phyloP scores from a whole-genome alignment of 768 basidiomycete species.

The Boletus rubropictus region DNA sequence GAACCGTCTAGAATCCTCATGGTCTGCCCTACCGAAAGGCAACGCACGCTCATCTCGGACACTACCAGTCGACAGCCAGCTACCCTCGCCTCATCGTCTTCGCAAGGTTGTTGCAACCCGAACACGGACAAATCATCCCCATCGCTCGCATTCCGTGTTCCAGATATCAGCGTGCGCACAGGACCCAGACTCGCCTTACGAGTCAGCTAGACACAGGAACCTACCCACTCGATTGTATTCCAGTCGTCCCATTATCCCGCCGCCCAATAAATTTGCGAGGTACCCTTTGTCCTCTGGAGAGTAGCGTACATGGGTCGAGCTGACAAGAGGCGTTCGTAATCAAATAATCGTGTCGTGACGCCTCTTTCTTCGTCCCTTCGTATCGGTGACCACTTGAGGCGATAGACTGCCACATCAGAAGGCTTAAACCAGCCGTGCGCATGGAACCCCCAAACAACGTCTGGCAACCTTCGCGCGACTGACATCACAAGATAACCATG shows the following conservation, averaged over 20 bases:
- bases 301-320: neutral
- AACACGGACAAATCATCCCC: neutral
- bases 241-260: neutral
- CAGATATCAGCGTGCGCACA: neutral
- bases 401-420: too few relatives aligned
- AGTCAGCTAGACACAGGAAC: neutral
- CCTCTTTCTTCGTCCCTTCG: neutral
- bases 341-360: neutral
- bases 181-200: neutral
- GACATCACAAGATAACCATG: too few relatives aligned
- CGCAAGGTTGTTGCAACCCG: neutral
- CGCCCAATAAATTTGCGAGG: neutral
- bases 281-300: too few relatives aligned
- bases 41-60: neutral
- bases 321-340: neutral
- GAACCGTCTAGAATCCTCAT: conserved; percentile 8
- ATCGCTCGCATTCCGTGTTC: neutral
- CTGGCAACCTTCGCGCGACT: neutral
- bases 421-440: neutral
- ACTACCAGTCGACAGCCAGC: neutral
- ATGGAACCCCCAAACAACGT: neutral
- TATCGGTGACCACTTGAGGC: neutral
- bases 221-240: conserved; percentile 1
- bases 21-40: conserved; percentile 4
- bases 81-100: neutral